Base-by-base conservation (phyloP, 2,329 filamentous ascomycete species). In the Aspergillus pseudoglaucus region DNA sequence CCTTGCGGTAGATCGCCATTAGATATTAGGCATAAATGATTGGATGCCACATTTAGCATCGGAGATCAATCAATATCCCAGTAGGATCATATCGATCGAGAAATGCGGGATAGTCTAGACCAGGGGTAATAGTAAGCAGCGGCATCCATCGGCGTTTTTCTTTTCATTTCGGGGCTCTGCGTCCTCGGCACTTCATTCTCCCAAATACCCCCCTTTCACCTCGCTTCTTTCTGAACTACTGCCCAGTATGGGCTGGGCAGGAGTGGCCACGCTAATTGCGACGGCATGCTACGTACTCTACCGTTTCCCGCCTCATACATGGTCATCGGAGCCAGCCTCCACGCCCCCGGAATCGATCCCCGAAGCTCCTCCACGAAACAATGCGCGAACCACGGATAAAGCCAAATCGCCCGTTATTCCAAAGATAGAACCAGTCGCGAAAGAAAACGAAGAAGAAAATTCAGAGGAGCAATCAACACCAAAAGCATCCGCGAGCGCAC, bases 191-290 rank as follows among this genome's bases (percentile, higher is more conserved):
- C 10, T 12, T 30, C 23, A 10, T 12, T 30, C 25, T 30, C 25
- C 25, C 9, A 12, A 4, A 30, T 9, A n/a, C 9, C 7, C 25
- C 9, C 10, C 4, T 37, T 37, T 17, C 33, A 4, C 42, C 37
- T 18, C 32, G 9, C 27, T 2, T 30, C 41, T 40, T 44, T 44
- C 39, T 35, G 18, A 41, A 32, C 35, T 30, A 46, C 42, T 53
- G 50, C 51, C 57, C 56, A 52, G 46, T 7, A 75, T 75, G 73
- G 72, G 68, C 51, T 70, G 68, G 60, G 56, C 70, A 51, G 67
- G 66, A 32, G 58, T 70, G 25, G 67, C 61, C 27, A 59, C 64
- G 23, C 50, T 76, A 20, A 48, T 73, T 45, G 59, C 67, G 23
- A 67, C 72, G 7, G 54, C 67, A 33, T 65, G 62, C 37, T 71